Conservation (phyloP, 2,329 filamentous ascomycete species). For the Diaporthe sp. region DNA sequence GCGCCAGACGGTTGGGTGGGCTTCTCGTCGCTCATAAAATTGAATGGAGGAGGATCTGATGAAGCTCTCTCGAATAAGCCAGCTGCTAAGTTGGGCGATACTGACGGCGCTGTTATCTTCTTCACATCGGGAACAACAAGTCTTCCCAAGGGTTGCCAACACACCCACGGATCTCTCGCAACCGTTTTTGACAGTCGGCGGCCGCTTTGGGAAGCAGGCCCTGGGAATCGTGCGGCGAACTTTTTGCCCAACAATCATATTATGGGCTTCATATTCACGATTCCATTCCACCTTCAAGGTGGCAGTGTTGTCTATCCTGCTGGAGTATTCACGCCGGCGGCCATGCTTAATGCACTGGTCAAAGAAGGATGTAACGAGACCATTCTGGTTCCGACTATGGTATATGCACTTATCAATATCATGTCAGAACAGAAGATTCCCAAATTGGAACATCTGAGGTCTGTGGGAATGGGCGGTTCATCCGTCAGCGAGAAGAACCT, state of each 20-base stretch:
- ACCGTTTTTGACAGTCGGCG: background rate
- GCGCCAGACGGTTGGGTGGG: background rate
- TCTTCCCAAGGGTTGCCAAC: conserved; percentile 7
- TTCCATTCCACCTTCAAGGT: background rate
- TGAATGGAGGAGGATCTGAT: background rate
- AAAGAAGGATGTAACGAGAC: background rate
- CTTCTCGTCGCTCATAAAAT: background rate
- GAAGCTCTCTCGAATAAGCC: background rate
- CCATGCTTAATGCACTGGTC: background rate
- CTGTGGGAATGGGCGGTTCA: background rate
- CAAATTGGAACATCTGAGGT: background rate
- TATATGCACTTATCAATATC: background rate
- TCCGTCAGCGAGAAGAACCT: conserved; percentile 8
- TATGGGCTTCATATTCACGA: background rate
- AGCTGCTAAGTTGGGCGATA: background rate
- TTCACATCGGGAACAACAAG: conserved; percentile 3
- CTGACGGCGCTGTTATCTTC: background rate
- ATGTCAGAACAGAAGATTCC: background rate
- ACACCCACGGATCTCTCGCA: background rate
- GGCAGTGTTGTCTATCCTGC: background rate
- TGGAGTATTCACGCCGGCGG: background rate
- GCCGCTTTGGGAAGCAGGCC: background rate
- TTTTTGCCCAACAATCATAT: conserved; percentile 7
- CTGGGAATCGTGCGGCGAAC: background rate
- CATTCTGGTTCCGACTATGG: background rate